Evolutionary conservation across 2,329 filamentous ascomycete species (phyloP).

Genomic region (Penicillium palitans): DNA sequence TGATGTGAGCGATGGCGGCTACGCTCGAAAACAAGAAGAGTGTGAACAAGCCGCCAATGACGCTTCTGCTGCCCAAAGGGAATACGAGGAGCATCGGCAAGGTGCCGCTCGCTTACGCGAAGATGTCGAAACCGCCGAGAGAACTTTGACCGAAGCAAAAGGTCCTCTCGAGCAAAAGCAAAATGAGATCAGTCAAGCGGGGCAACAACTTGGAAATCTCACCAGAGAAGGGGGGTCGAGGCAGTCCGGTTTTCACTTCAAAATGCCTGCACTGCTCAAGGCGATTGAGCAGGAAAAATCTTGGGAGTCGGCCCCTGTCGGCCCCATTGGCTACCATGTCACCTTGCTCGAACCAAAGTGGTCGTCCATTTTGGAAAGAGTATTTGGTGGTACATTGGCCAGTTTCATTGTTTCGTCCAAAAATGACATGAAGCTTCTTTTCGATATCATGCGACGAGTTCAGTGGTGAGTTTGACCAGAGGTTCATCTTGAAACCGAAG

Average conservation of each 20-base stretch:
- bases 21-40: constrained; percentile 61
- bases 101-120: constrained; percentile 38
- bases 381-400: constrained; percentile 67
- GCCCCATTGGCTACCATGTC: constrained; percentile 78
- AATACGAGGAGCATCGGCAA: constrained; percentile 45
- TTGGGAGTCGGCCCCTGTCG: constrained; percentile 73
- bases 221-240: constrained; percentile 59
- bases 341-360: constrained; percentile 76
- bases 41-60: constrained; percentile 59
- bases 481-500: not conserved
- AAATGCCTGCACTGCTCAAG: constrained; percentile 63
- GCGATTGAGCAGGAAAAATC: constrained; percentile 68
- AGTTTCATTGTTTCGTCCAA: constrained; percentile 81
- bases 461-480: constrained; percentile 48
- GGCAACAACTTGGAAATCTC: constrained; percentile 55
- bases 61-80: constrained; percentile 47
- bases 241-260: constrained; percentile 63
- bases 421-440: constrained; percentile 70
- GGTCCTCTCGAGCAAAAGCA: constrained; percentile 47
- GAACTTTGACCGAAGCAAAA: constrained; percentile 27
- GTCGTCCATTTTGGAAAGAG: constrained; percentile 77
- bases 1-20: constrained; percentile 68
- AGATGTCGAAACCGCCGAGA: constrained; percentile 37
- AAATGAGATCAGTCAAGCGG: constrained; percentile 55
- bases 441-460: constrained; percentile 61